Evolutionary conservation across 192 early-diverging fungal genomes (phyloP), one percentile per base, ranked within the genome.

Genomic region (Linnemannia schmuckeri): DNA sequence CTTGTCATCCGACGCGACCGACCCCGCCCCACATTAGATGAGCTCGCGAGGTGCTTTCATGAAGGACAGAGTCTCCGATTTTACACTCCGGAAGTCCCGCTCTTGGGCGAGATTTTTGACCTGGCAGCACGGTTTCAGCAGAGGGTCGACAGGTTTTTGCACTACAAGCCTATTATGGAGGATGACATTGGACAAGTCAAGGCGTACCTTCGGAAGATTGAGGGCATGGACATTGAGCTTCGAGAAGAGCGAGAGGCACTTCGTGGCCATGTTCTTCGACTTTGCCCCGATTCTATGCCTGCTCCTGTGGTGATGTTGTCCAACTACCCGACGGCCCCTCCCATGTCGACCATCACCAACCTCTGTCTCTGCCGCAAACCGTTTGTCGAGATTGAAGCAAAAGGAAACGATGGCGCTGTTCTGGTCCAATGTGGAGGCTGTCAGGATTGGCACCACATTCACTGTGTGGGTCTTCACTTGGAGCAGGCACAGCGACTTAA

Each of bases 351-450:
- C 6, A 77, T 87, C 68, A 17, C 44, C 3, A 33, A 57, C 18
- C 27, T 54, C 12, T 87, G 85, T 52, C 42, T 81, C 33, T 87
- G 85, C 44, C 8, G n/a, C 2, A 70, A 71, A 70, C 72, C 47
- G 9, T 47, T 30, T 18, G 49, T 37, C 1, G 55, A 24, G 35
- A 27, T 30, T 37, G 57, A 81, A 27, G 35, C 40, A 55, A 69
- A 24, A 20, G 22, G 8, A 15, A 30, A 33, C 8, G 89, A 90
- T n/a, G 70, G 75, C 22, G 91, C 83, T 17, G 72, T 89, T 74
- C 92, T 94, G 92, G 83, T 93, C 7, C 90, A 95, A 74, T 96
- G 95, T 72, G 93, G 92, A 68, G 42, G 82, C 12, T 96, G 95
- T 75, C 83, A 89, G 13, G 95, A 94, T 55, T 93, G 93, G 95